phyloP scores from a whole-genome alignment of 139 green algal species.

The Micractinium sp. region DNA sequence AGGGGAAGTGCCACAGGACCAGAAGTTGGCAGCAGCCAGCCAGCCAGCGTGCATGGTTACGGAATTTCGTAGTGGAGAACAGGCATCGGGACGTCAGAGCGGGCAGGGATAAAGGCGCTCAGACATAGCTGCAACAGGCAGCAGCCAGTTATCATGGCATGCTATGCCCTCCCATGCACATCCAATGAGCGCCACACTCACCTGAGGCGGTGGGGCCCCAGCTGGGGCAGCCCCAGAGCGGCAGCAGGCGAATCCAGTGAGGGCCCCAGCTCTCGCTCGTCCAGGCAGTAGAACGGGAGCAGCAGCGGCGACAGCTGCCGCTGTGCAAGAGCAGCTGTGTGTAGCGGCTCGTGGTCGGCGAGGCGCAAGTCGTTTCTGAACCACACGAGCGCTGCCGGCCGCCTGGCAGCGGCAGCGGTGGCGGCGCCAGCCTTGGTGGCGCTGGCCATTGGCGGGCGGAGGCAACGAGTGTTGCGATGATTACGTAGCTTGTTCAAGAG shows the following conservation, averaged over 20 bases:
- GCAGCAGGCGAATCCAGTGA: not conserved
- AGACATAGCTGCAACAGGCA: not conserved
- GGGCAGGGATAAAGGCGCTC: too few species aligned
- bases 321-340: not conserved
- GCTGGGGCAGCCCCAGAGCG: conserved; percentile 7
- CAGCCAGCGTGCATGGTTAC: too few species aligned
- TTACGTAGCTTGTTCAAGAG: too few species aligned
- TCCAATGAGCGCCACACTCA: not conserved
- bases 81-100: too few species aligned
- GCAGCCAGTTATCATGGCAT: not conserved
- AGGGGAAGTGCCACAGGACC: too few species aligned
- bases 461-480: too few species aligned
- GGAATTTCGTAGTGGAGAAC: too few species aligned
- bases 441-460: not conserved
- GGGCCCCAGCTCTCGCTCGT: conserved; percentile 11
- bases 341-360: conserved; percentile 45
- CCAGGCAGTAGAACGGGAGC: conserved; percentile 35
- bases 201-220: conserved; percentile 35
- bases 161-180: not conserved
- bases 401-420: not conserved
- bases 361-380: conserved; percentile 35
- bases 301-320: not conserved
- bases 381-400: conserved; percentile 13
- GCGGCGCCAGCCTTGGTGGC: not conserved
- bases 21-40: too few species aligned